A percentile compares a stretch with the other conserved stretches of the same genome.
These are phyloP conservation scores for Yarrowia osloensis DNA, from an alignment of 805 yeast genomes.

Conservation along the genomic window DNA sequence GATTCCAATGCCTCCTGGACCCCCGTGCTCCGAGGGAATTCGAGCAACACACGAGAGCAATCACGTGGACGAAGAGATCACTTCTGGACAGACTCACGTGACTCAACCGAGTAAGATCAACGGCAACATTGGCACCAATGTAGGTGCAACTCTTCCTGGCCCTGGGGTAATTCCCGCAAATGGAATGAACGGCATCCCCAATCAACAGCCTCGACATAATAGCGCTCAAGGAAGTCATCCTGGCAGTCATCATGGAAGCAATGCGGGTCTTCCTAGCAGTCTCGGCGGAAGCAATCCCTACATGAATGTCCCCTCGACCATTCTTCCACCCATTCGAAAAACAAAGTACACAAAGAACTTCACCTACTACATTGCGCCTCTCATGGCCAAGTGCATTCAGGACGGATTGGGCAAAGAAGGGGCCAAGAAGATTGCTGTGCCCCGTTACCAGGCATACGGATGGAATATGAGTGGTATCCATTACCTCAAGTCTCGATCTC, in stretches of 20 bases:
- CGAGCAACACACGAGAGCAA: conserved; percentile 10
- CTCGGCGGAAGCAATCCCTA: not conserved
- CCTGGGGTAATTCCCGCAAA: not conserved
- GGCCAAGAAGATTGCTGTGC: conserved; percentile 44
- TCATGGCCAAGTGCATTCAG: conserved; percentile 25
- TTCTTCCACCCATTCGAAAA: conserved; percentile 14
- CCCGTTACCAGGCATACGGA: conserved; percentile 62
- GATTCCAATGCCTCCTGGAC: conserved; percentile 15
- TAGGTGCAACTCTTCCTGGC: not conserved
- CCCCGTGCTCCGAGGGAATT: conserved; percentile 5
- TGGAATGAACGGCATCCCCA: not conserved
- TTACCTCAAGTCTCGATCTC: conserved; percentile 44
- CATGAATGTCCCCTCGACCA: conserved; percentile 12
- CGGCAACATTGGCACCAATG: not conserved
- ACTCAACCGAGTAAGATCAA: conserved; percentile 1
- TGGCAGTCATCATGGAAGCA: conserved; percentile 1
- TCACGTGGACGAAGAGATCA: not conserved
- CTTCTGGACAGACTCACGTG: not conserved
- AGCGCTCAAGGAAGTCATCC: not conserved
- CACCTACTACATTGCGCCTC: conserved; percentile 29
- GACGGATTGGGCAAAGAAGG: conserved; percentile 28
- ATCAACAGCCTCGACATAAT: not conserved
- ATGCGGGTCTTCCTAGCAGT: not conserved
- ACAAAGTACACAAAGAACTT: conserved; percentile 23
- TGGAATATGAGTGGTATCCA: conserved; percentile 67